Conservation (phyloP, 2,329 filamentous ascomycete genomes). For the Fusarium aywerte region DNA sequence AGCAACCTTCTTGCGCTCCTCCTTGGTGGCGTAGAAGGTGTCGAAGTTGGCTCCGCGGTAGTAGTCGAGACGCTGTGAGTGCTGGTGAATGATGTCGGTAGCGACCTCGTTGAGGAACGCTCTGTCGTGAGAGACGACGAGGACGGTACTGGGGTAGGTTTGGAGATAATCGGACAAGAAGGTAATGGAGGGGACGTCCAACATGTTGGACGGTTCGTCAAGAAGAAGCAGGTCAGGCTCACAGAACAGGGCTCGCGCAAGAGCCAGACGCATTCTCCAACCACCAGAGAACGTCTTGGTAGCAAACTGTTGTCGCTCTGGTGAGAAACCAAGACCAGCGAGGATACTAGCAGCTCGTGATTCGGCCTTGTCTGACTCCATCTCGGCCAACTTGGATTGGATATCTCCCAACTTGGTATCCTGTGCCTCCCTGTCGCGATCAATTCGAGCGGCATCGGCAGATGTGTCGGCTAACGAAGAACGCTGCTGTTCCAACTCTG, state of each 20-base stretch:
- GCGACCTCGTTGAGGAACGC: slow-evolving; percentile 98
- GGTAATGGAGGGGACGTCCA: slow-evolving; percentile 99
- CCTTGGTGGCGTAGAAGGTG: slow-evolving; percentile 95
- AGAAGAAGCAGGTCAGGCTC: slow-evolving; percentile 95
- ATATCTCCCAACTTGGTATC: slow-evolving; percentile 93
- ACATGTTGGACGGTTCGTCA: slow-evolving; percentile 99
- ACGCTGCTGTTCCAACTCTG: slow-evolving; percentile 80
- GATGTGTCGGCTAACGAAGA: slow-evolving; percentile 89
- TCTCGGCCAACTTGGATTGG: slow-evolving; percentile 91
- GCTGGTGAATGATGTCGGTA: slow-evolving; percentile 99
- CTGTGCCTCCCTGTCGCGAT: slow-evolving; percentile 87
- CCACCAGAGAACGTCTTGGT: slow-evolving; percentile 99
- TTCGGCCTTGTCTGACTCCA: slow-evolving; percentile 99
- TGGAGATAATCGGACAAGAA: slow-evolving; percentile 98
- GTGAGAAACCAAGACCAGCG: slow-evolving; percentile 94
- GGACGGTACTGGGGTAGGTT: slow-evolving; percentile 89
- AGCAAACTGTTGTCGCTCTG: slow-evolving; percentile 89
- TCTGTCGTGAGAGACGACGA: slow-evolving; percentile 98
- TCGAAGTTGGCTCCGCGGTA: slow-evolving; percentile 98
- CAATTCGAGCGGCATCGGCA: slow-evolving; percentile 84
- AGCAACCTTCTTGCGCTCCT: slow-evolving; percentile 95
- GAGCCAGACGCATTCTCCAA: slow-evolving; percentile 98
- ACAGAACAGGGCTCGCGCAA: slow-evolving; percentile 96
- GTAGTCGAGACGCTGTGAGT: slow-evolving; percentile 97
- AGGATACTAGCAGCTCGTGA: slow-evolving; percentile 94